Evolutionary conservation across 345 rosid genomes (phyloP).

Genomic region (Sonneratia alba): DNA sequence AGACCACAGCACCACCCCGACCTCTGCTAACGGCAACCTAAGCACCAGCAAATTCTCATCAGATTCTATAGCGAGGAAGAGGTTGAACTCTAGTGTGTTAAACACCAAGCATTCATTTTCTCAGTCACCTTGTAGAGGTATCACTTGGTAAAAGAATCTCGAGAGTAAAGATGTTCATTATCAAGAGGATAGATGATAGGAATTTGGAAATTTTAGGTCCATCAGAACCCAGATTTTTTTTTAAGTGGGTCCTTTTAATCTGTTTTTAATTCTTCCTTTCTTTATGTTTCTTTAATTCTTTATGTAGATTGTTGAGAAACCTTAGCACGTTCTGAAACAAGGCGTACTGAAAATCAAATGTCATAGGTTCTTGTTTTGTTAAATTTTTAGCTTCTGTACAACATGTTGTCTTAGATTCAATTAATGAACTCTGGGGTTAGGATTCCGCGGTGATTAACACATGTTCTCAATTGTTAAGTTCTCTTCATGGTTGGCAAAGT

Average conservation of each 20-base stretch:
- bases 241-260: neutral
- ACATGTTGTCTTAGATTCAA: neutral
- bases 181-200: neutral
- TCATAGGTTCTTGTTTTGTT: too few species aligned
- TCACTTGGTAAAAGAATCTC: slow-evolving; percentile 34
- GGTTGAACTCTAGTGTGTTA: slow-evolving; percentile 35
- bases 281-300: too few species aligned
- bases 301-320: neutral
- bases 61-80: slow-evolving; percentile 48
- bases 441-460: neutral
- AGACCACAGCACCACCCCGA: slow-evolving; percentile 10
- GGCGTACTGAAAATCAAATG: too few species aligned
- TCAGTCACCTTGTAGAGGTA: slow-evolving; percentile 30
- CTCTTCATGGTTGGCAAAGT: neutral
- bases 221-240: neutral
- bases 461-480: neutral
- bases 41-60: slow-evolving; percentile 26
- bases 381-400: too few species aligned
- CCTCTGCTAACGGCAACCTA: slow-evolving; percentile 17
- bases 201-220: neutral
- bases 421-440: neutral
- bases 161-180: neutral
- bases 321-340: too few species aligned
- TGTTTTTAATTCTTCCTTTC: too few species aligned
- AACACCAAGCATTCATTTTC: slow-evolving; percentile 42